Evolutionary conservation across 2,329 filamentous ascomycete species (phyloP), one percentile per base, ranked within the genome.

Genomic region (Pseudogymnoascus sp.): DNA sequence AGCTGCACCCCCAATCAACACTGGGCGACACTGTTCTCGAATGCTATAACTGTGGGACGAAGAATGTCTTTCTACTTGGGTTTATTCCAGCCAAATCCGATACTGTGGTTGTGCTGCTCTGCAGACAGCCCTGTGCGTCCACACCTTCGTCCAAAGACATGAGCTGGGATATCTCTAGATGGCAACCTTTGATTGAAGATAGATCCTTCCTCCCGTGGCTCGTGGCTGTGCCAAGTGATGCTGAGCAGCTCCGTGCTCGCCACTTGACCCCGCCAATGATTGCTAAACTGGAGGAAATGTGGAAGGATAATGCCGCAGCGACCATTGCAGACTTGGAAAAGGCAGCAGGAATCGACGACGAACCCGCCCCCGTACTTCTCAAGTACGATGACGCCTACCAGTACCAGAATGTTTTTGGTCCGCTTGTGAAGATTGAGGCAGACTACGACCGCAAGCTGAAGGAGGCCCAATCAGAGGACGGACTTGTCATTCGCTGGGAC

Each of bases 361-460:
- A 97, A 60, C 95, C 95, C 22, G 88, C 92, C 14, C 92, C 93
- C 1, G 94, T 99, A 6, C 80, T 97, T 22, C 80, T 97, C 41
- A 90, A 92, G 68, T 99, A 99, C 72, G 94, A 97, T 62, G 94
- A 99, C 74, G 92, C 94, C 0, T 99, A 92, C 73, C 93, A 99
- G 71, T 99, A 99, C 70, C 94, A 99, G 76, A 99, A 97, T 71
- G 94, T 97, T 35, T 99, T 99, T 73, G 94, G 94, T 0, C 94
- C 94, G 0, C 81, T 99, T 12, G 95, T 99, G 70, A 99, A 97
- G 79, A 99, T 99, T 75, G 94, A 99, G 74, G 96, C 94, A 43
- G 94, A 99, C 75, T 99, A 99, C 72, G 94, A 99, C 75, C 93
- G 95, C 75, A 97, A 99, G 76, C 82, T 99, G 69, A 99, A 99